These are phyloP conservation scores for Monilinia polystroma DNA, from an alignment of 2,329 filamentous ascomycete species.

Conservation along the genomic window DNA sequence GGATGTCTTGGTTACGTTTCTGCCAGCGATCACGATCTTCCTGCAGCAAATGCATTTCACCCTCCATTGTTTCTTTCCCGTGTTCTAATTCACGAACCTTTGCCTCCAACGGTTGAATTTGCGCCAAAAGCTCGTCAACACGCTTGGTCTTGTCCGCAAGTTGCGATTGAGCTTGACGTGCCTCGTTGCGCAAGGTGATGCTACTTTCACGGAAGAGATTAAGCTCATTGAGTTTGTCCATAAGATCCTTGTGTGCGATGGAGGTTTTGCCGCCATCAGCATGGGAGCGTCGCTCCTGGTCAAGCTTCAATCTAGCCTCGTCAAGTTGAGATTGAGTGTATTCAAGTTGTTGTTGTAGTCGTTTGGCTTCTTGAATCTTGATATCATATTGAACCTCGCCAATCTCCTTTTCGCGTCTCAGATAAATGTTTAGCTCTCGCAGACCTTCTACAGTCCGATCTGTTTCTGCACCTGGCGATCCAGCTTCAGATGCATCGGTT, in stretches of 20 bases:
- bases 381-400: slow-evolving; percentile 94
- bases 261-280: slow-evolving; percentile 71
- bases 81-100: slow-evolving; percentile 81
- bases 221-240: slow-evolving; percentile 92
- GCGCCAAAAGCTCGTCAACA: slow-evolving; percentile 70
- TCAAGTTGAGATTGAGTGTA: slow-evolving; percentile 87
- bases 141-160: slow-evolving; percentile 72
- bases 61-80: slow-evolving; percentile 63
- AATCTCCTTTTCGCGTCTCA: slow-evolving; percentile 96
- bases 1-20: slow-evolving; percentile 90
- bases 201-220: slow-evolving; percentile 96
- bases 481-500: slow-evolving; percentile 53
- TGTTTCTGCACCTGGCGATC: slow-evolving; percentile 42
- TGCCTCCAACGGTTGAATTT: slow-evolving; percentile 79
- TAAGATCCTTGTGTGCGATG: slow-evolving; percentile 81
- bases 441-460: slow-evolving; percentile 70
- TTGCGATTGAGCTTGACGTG: slow-evolving; percentile 73
- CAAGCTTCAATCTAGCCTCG: slow-evolving; percentile 81
- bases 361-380: slow-evolving; percentile 81
- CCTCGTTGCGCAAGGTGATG: slow-evolving; percentile 83
- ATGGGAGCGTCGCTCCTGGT: slow-evolving; percentile 79
- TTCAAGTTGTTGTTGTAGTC: slow-evolving; percentile 85
- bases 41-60: slow-evolving; percentile 83
- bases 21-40: slow-evolving; percentile 94
- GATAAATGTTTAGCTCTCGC: slow-evolving; percentile 85